Evolutionary conservation across 75 land plant genomes (phyloP), one percentile per base, ranked within the genome.

Genomic region (Isoetes taiwanensis): DNA sequence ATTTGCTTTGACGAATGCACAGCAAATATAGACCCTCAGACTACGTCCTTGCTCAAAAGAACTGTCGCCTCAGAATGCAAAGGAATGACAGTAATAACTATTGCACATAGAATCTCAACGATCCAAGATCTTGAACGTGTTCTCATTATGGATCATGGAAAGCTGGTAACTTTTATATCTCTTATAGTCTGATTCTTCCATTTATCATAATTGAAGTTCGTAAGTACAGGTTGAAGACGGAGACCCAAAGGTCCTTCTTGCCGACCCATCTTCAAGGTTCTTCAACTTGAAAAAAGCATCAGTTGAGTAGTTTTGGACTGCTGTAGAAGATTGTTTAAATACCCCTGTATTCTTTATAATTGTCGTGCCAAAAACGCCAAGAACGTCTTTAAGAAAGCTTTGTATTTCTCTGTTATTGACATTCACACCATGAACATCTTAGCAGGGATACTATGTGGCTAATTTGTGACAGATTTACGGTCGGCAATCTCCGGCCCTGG

Each of bases 1-100:
- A 62, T 94, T 24, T 94, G 96, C 65, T 56, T 94, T 71, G 99
- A 94, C 69, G 99, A 94, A 61, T 94, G 90, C 76, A 84, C 99
- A 8, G 96, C 99, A 43, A 88, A 78, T 65, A 65, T 94, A 41
- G 96, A 88, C 55, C 72, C 74, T 34, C 72, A 69, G 35, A 94
- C 99, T 64, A 77, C 99, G 29, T 60, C 66, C 1, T 3, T 77
- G 23, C 54, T 94, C 27, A 89, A 84, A 33, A 67, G 76, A 35
- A 70, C 84, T 2, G 78, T 94, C 41, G 70, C 74, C 9, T 61
- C 33, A 32, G 96, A 84, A 70, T 88, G 90, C 68, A 64, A 53
- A 38, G 80, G 75, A 57, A 75, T 75, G 64, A 94, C 99, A 8
- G 84, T 94, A 53, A 63, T 94, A 41, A 84, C 84, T 24, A 88